A percentile compares a stretch with the other conserved stretches of the same genome.
Conservation (phyloP, 2,329 filamentous ascomycete species). For the Paecilomyces fulvus region DNA sequence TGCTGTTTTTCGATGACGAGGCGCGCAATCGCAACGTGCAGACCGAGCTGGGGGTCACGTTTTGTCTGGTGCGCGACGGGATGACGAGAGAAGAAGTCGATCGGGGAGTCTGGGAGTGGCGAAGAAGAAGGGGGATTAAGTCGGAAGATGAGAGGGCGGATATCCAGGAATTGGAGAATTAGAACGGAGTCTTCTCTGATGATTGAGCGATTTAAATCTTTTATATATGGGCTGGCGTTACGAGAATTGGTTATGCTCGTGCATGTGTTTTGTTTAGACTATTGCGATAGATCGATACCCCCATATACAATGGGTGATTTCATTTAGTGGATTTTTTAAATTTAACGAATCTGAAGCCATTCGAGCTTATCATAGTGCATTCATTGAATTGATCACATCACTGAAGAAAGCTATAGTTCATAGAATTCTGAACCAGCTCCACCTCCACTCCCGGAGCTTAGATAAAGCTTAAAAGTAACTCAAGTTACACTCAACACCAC, state of each 20-base stretch:
- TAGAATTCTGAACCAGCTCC: neutral
- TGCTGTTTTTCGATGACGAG: constrained; percentile 97
- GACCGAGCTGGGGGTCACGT: constrained; percentile 65
- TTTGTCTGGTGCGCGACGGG: constrained; percentile 73
- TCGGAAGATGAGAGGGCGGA: constrained; percentile 7
- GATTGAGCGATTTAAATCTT: neutral
- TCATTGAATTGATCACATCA: too few relatives aligned
- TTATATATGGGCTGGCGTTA: neutral
- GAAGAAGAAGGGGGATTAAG: constrained; percentile 55
- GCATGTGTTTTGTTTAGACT: neutral
- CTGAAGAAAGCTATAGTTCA: too few relatives aligned
- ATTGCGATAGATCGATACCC: constrained; percentile 1
- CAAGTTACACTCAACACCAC: neutral
- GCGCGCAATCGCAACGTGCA: constrained; percentile 74
- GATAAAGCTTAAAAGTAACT: neutral
- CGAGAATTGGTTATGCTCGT: neutral
- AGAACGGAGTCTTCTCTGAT: constrained; percentile 18
- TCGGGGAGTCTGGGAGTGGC: constrained; percentile 71
- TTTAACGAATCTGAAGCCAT: too few relatives aligned
- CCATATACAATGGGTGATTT: neutral
- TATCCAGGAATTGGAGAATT: constrained; percentile 6
- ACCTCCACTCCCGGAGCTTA: neutral
- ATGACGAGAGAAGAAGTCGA: constrained; percentile 71
- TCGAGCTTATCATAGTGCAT: too few relatives aligned
- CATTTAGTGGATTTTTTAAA: too few relatives aligned